Evolutionary conservation across 1,284 basidiomycete genomes (phyloP).

Genomic region (Ceratobasidium sp.): DNA sequence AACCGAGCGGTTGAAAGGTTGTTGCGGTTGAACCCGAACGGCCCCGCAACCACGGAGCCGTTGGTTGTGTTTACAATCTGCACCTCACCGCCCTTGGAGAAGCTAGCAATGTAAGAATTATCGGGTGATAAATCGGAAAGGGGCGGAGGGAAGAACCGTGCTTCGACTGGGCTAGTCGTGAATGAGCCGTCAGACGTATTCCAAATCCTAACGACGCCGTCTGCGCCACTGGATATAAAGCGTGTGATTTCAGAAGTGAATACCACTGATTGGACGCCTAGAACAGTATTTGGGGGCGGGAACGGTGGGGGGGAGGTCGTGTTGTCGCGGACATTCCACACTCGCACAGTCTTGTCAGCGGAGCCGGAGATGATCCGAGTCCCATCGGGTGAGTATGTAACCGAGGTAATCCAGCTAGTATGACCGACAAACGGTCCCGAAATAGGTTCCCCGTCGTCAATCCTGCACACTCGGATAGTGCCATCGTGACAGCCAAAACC

Average conservation of each 20-base stretch:
- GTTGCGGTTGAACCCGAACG: too few species aligned
- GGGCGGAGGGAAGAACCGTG: background rate
- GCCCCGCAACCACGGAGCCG: too few species aligned
- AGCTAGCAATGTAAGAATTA: too few species aligned
- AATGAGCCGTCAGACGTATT: background rate
- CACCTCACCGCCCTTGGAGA: too few species aligned
- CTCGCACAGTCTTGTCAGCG: background rate
- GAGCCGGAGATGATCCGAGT: background rate
- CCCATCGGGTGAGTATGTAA: background rate
- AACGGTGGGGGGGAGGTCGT: background rate
- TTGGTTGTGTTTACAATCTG: too few species aligned
- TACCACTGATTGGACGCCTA: background rate
- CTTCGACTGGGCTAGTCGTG: background rate
- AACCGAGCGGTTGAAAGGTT: too few species aligned
- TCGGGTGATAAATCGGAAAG: background rate
- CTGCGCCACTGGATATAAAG: background rate
- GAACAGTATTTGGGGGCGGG: background rate
- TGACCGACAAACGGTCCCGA: background rate
- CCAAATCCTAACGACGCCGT: background rate
- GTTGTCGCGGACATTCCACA: background rate
- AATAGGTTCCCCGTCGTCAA: background rate
- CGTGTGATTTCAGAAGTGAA: background rate
- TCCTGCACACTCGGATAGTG: background rate
- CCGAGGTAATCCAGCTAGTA: background rate
- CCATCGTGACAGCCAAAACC: background rate